Percentiles rank a stretch among this genome's conserved stretches.
Evolutionary conservation across 345 rosid species (phyloP).

Genomic region (Euphorbia pulcherrima): DNA sequence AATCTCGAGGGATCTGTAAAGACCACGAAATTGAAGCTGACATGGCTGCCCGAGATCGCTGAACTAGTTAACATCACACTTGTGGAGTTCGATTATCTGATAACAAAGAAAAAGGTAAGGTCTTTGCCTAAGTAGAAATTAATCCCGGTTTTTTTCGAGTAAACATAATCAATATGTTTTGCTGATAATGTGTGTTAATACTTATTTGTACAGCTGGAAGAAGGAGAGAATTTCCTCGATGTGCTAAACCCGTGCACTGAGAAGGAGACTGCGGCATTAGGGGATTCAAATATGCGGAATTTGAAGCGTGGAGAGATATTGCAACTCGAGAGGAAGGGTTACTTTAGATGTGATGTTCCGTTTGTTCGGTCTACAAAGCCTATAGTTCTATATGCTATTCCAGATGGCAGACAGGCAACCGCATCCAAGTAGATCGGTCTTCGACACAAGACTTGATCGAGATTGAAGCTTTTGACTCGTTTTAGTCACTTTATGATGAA

Average conservation of each 20-base stretch:
- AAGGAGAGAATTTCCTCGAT: conserved; percentile 65
- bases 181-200: conserved; percentile 3
- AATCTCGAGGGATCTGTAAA: conserved; percentile 86
- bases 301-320: conserved; percentile 59
- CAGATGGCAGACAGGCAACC: conserved; percentile 67
- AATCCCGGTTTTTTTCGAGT: no score
- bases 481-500: not conserved
- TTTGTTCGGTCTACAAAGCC: conserved; percentile 63
- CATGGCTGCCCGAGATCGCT: conserved; percentile 49
- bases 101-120: conserved; percentile 19
- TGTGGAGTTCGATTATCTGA: conserved; percentile 23
- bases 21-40: conserved; percentile 85
- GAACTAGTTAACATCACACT: conserved; percentile 5
- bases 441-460: not conserved
- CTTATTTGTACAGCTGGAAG: conserved; percentile 62
- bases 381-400: conserved; percentile 65
- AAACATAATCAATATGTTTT: not conserved
- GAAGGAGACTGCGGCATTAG: conserved; percentile 64
- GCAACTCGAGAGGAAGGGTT: conserved; percentile 96
- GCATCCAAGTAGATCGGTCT: conserved; percentile 24
- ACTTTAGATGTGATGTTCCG: conserved; percentile 82
- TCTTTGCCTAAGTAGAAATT: not conserved
- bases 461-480: not conserved
- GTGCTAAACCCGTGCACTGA: conserved; percentile 65
- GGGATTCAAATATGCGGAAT: conserved; percentile 86